Percentiles rank a stretch among this genome's conserved stretches.
Evolutionary conservation across 176 grass and related monocot species (phyloP).

Genomic region (Eleusine indica): DNA sequence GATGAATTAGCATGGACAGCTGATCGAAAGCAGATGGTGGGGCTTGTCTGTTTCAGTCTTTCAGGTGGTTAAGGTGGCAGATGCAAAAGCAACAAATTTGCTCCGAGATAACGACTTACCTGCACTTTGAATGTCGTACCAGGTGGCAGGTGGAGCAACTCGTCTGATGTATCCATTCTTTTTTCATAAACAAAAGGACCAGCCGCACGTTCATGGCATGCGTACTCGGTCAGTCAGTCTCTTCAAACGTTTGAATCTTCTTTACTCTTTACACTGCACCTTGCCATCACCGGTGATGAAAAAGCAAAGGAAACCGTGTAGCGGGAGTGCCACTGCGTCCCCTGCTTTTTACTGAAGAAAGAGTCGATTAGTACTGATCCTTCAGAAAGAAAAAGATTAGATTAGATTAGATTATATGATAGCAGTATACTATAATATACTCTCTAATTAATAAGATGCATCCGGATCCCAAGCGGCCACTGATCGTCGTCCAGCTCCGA

Average conservation of each 20-base stretch:
- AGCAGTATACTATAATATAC: neutral
- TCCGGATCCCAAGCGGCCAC: conserved; percentile 23
- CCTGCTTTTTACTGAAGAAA: neutral
- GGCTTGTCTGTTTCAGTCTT: neutral
- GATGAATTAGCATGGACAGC: conserved; percentile 1
- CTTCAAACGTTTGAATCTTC: conserved; percentile 9
- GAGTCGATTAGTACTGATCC: conserved; percentile 13
- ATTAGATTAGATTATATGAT: neutral
- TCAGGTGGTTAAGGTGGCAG: conserved; percentile 1
- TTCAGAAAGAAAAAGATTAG: neutral
- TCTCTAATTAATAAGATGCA: neutral
- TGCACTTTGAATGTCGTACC: neutral
- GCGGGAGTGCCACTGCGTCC: conserved; percentile 8
- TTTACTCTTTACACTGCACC: conserved; percentile 12
- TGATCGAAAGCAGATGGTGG: conserved; percentile 8
- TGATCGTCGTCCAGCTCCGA: neutral
- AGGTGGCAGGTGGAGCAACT: neutral
- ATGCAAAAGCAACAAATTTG: conserved; percentile 1
- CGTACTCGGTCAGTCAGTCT: neutral
- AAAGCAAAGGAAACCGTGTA: neutral
- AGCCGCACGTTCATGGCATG: conserved; percentile 19
- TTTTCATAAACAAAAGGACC: neutral
- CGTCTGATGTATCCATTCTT: neutral
- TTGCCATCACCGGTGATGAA: neutral
- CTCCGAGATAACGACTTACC: neutral